phyloP scores from a whole-genome alignment of 1,139 yeast species.

The Geotrichum bryndzae region DNA sequence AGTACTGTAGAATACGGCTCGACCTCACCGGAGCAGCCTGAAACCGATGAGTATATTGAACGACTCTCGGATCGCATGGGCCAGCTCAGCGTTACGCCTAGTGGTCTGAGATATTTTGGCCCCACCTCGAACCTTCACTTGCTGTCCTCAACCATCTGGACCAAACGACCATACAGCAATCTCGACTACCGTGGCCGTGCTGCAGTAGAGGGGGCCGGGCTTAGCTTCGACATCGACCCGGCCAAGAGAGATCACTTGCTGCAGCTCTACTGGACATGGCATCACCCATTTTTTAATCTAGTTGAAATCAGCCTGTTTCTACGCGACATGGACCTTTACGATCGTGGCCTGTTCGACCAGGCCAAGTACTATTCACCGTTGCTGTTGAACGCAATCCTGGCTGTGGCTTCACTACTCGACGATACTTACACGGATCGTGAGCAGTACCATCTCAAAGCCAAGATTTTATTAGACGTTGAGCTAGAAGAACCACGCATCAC shows the following conservation, averaged over 20 bases:
- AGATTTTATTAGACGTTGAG: conserved; percentile 18
- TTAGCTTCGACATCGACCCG: conserved; percentile 18
- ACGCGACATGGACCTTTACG: conserved; percentile 21
- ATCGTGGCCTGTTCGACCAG: conserved; percentile 1
- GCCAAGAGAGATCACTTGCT: conserved; percentile 21
- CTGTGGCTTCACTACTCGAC: conserved; percentile 24
- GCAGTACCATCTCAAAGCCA: conserved; percentile 17
- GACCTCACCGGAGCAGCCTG: not conserved
- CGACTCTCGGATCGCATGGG: conserved; percentile 17
- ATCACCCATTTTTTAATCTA: conserved; percentile 25
- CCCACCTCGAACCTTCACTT: conserved; percentile 26
- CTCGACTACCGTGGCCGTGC: conserved; percentile 15
- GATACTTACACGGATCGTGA: conserved; percentile 14
- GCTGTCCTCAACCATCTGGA: conserved; percentile 14
- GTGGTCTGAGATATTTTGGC: conserved; percentile 27
- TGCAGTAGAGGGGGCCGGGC: conserved; percentile 15
- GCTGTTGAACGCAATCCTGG: conserved; percentile 24
- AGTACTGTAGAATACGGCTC: not conserved
- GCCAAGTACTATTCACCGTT: conserved; percentile 25
- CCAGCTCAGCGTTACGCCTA: conserved; percentile 23
- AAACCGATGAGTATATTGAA: conserved; percentile 12
- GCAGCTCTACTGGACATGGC: conserved; percentile 29
- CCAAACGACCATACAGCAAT: conserved; percentile 16
- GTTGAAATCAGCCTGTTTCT: conserved; percentile 23
- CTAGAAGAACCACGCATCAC: conserved; percentile 22